A percentile compares a stretch with the other conserved stretches of the same genome.
Evolutionary conservation across 495 filamentous ascomycete genomes (phyloP).

Genomic region (Aspergillus sclerotiicarbonarius): DNA sequence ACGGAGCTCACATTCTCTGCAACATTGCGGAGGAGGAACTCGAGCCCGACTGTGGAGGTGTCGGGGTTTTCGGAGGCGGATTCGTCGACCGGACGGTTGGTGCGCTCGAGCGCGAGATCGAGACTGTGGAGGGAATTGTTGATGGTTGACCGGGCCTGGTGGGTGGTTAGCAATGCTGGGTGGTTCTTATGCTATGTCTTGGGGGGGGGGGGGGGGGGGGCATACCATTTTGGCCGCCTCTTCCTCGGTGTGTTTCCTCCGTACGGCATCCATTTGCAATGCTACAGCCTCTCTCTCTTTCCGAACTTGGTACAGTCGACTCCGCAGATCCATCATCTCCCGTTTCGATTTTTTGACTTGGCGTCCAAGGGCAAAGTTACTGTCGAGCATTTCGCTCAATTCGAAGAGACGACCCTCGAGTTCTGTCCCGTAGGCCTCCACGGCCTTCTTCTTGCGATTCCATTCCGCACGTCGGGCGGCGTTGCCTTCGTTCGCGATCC

Average conservation of each 20-base stretch:
- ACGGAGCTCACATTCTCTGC: slow-evolving; percentile 42
- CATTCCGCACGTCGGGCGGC: slow-evolving; percentile 48
- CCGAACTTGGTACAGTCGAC: slow-evolving; percentile 61
- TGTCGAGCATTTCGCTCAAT: slow-evolving; percentile 56
- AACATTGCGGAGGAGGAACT: slow-evolving; percentile 42
- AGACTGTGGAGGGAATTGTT: slow-evolving; percentile 47
- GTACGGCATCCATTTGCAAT: slow-evolving; percentile 66
- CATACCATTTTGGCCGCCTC: slow-evolving; percentile 39
- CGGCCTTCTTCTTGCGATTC: slow-evolving; percentile 58
- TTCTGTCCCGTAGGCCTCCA: slow-evolving; percentile 69
- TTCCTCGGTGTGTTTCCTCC: slow-evolving; percentile 52
- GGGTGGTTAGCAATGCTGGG: slow-evolving; percentile 13
- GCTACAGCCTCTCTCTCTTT: slow-evolving; percentile 64
- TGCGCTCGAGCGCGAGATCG: slow-evolving; percentile 46
- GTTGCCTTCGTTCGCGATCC: slow-evolving; percentile 39
- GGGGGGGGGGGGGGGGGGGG: slow-evolving; percentile 3
- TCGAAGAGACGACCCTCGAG: slow-evolving; percentile 61
- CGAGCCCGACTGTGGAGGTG: slow-evolving; percentile 36
- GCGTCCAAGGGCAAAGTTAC: slow-evolving; percentile 59
- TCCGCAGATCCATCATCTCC: slow-evolving; percentile 62
- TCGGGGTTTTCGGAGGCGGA: slow-evolving; percentile 9
- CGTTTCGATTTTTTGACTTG: slow-evolving; percentile 62
- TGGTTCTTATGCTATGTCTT: background rate
- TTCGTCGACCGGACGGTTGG: slow-evolving; percentile 21
- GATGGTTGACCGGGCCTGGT: slow-evolving; percentile 40